A percentile compares a stretch with the other conserved stretches of the same genome.
phyloP scores from a whole-genome alignment of 169 alveolate genomes.

The Babesia ovata region DNA sequence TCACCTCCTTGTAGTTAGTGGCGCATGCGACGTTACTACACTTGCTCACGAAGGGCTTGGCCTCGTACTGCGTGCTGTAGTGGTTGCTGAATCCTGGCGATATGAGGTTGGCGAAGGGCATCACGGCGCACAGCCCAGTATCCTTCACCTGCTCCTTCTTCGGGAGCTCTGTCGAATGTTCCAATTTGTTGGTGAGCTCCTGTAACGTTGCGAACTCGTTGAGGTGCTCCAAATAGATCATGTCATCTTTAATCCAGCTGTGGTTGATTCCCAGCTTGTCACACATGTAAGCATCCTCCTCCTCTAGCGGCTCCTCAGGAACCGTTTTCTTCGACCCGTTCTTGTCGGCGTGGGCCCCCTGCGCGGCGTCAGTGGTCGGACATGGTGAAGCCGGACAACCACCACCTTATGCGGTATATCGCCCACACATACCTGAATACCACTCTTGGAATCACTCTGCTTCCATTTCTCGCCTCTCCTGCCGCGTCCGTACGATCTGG shows the following conservation, averaged over 20 bases:
- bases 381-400: too few relatives aligned
- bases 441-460: too few relatives aligned
- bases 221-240: not conserved
- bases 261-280: not conserved
- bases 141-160: not conserved
- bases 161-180: not conserved
- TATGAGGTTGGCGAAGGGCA: constrained; percentile 16
- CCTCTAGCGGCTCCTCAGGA: not conserved
- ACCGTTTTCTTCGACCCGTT: not conserved
- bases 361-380: not conserved
- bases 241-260: not conserved
- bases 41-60: not conserved
- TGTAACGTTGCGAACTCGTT: constrained; percentile 10
- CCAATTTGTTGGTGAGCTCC: not conserved
- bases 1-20: constrained; percentile 4
- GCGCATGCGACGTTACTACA: constrained; percentile 6
- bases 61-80: constrained; percentile 25
- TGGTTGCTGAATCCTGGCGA: constrained; percentile 34
- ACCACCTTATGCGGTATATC: too few relatives aligned
- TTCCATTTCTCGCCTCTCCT: not conserved
- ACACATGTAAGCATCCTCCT: not conserved
- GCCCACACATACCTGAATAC: too few relatives aligned
- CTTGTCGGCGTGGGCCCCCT: not conserved
- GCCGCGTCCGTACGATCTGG: not conserved
- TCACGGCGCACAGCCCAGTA: not conserved